Base-by-base conservation (phyloP, 371 early-diverging fungal genomes). In the Nematocida parisii region DNA sequence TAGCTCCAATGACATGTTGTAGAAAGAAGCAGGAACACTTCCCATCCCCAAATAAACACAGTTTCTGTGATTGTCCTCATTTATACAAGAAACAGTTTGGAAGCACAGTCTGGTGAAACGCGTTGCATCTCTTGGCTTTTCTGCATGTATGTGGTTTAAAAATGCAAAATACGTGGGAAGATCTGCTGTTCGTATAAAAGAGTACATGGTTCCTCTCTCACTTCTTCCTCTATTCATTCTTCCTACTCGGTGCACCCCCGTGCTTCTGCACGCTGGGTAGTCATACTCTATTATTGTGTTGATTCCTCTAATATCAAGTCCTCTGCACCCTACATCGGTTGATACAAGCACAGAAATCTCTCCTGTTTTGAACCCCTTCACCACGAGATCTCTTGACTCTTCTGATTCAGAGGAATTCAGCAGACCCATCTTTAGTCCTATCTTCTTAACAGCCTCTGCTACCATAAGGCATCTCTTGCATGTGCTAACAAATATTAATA, bases 261-360 rank as follows among this genome's bases (percentile, higher is more conserved):
- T 92, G 86, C 95, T 97, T 85, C 92, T 91, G 56, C 92, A 90
- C 46, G 92, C 90, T 18, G 93, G 90, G 85, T 97, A 94, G 77
- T 97, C 95, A 85, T 94, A 96, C 87, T 96, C 95, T 88, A 98
- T 91, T 47, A 97, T 94, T 75, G 93, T 92, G 83, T 94, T 94
- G 42, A 98, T 87, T 22, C 93, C 90, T 20, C 96, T 96, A 68
- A 98, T 94, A 90, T 98, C 97, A 66, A 98, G 92, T 90, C 98
- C 98, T 88, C 98, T 92, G 39, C 96, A 96, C 27, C 97, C 98
- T 3, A 98, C 93, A 86, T 98, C 98, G 7, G 98, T 98, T 9
- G 96, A 97, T 6, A 98, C 90, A 71, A 98, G 83, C 4, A 95
- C 91, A 90, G 47, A 90, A 90, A 64, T 88, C n/a, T 60, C 86